phyloP scores from a whole-genome alignment of 106 monocot species.

The Ottelia alismoides region DNA sequence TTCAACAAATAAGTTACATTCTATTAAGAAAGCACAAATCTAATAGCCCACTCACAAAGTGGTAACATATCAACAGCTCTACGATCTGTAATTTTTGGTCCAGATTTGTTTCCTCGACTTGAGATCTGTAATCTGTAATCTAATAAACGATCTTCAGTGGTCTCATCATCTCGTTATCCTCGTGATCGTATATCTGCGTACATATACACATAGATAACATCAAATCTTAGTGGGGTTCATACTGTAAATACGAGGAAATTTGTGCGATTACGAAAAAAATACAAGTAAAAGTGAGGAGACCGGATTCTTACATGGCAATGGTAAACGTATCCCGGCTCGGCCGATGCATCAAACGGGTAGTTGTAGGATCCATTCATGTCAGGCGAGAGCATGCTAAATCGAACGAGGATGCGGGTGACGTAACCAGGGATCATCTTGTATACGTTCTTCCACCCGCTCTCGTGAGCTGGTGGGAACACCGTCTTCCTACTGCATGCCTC shows the following conservation, averaged over 20 bases:
- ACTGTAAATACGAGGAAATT: background rate
- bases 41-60: too few species aligned
- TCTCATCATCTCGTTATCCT: slow-evolving; percentile 6
- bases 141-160: slow-evolving; percentile 1
- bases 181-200: slow-evolving; percentile 18
- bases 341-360: slow-evolving; percentile 59
- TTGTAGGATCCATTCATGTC: background rate
- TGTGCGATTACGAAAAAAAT: background rate
- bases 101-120: too few species aligned
- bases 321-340: slow-evolving; percentile 85
- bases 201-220: background rate
- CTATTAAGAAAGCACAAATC: too few species aligned
- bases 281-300: background rate
- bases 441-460: slow-evolving; percentile 92
- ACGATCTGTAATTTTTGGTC: too few species aligned
- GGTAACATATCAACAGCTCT: too few species aligned
- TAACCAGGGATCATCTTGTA: slow-evolving; percentile 62
- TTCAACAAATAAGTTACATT: too few species aligned
- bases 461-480: slow-evolving; percentile 32
- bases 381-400: slow-evolving; percentile 34
- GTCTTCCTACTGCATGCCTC: slow-evolving; percentile 18
- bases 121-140: too few species aligned
- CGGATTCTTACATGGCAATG: slow-evolving; percentile 64
- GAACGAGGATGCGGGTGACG: slow-evolving; percentile 54
- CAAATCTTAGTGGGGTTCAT: background rate